Evolutionary conservation across 2,329 filamentous ascomycete species (phyloP).

Genomic region (Monosporascus sp.): DNA sequence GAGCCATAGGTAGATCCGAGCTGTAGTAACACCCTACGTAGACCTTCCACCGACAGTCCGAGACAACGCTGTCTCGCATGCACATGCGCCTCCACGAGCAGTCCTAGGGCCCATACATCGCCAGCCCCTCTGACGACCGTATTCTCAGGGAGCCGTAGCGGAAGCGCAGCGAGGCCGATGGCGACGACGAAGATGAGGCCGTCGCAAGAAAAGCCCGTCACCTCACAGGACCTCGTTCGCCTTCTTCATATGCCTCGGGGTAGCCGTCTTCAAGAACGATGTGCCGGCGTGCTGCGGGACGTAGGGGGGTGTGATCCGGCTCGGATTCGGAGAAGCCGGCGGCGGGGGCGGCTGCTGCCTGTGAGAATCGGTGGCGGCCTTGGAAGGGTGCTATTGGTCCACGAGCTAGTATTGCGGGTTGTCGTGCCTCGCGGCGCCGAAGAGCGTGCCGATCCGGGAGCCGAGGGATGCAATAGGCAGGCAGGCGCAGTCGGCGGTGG

Average conservation of each 20-base stretch:
- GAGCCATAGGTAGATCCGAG: no score
- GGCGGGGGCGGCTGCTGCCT: neutral
- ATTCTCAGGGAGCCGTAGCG: neutral
- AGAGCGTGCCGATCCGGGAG: neutral
- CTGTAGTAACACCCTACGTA: no score
- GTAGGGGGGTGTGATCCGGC: slow-evolving; percentile 10
- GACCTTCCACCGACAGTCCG: no score
- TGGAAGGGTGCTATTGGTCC: no score
- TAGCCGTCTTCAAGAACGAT: slow-evolving; percentile 37
- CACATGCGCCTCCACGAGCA: no score
- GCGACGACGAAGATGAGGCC: neutral
- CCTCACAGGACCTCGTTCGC: slow-evolving; percentile 29
- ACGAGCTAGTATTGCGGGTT: no score
- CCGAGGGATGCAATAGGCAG: no score
- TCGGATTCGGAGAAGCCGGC: neutral
- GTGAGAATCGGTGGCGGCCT: neutral
- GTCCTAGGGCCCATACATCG: no score
- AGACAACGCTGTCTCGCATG: no score
- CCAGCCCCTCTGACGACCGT: no score
- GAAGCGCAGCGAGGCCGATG: neutral
- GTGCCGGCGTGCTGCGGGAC: slow-evolving; percentile 36
- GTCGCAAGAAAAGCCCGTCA: neutral
- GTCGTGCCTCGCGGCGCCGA: neutral
- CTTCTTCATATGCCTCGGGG: slow-evolving; percentile 32
- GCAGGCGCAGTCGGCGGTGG: neutral